Evolutionary conservation across 345 rosid species (phyloP).

Genomic region (Leavenworthia alabamica): DNA sequence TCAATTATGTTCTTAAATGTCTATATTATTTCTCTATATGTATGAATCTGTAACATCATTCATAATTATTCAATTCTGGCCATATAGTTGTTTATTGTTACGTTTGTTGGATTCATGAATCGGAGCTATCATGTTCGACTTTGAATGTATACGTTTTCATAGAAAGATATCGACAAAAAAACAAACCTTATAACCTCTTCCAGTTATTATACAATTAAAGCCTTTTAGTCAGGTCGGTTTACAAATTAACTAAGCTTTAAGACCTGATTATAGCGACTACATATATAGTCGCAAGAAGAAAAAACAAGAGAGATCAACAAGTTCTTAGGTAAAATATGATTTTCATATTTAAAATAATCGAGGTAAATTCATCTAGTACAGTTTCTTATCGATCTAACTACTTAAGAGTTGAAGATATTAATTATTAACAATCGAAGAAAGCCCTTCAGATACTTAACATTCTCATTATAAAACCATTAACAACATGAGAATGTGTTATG

Average conservation of each 20-base stretch:
- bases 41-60: not conserved
- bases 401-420: not conserved
- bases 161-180: not conserved
- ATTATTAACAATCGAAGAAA: no score
- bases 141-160: not conserved
- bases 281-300: not conserved
- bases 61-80: not conserved
- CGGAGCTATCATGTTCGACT: not conserved
- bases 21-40: slow-evolving; percentile 6
- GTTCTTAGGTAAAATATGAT: no score
- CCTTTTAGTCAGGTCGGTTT: not conserved
- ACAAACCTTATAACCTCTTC: not conserved
- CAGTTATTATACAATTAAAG: not conserved
- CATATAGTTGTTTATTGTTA: not conserved
- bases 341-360: no score
- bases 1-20: slow-evolving; percentile 11
- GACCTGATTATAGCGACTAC: not conserved
- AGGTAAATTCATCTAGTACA: not conserved
- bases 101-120: not conserved
- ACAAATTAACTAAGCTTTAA: not conserved
- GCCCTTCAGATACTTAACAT: no score
- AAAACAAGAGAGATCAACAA: not conserved
- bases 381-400: not conserved
- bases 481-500: not conserved
- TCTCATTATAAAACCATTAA: not conserved